Base-by-base conservation (phyloP, 805 yeast species). In the Candida arabinofermentans region DNA sequence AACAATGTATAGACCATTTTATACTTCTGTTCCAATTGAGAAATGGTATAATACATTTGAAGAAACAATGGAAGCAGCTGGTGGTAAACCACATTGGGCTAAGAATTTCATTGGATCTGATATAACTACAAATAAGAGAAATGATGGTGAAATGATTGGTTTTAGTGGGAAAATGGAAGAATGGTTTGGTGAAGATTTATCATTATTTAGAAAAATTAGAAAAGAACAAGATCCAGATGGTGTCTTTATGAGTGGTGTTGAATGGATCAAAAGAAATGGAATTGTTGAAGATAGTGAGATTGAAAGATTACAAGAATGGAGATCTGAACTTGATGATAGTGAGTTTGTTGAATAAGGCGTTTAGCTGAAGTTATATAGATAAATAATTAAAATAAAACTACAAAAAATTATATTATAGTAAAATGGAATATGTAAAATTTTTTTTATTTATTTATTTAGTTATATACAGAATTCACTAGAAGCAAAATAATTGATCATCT, bases 1-100 rank as follows among this genome's bases (percentile, higher is more conserved):
- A 7, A 91, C 98, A 1, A 86, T 91, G 80, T 91, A 90, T 64
- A 75, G 97, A 63, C 99, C 99, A n/a, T 91, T 91, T 64, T 74
- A 76, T 27, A 74, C 77, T 42, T 75, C 81, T 54, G 82, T 89
- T 9, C 82, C 85, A 34, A 79, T 88, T 27, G 79, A 77, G 35
- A 73, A 78, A 50, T 91, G 97, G 96, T 91, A 76, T 65, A 74
- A 75, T 37, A 69, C 72, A n/a, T 91, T 91, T 62, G 99, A 91
- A 64, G 75, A 77, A 40, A 76, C 87, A 2, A 70, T 90, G 72
- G 73, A 72, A 38, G 79, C 77, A 22, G 89, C 84, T 23, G 89
- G 85, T 27, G 99, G 99, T 34, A 86, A 81, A 61, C 99, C 99
- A 2, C 99, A 91, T 63, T 91, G 99, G 99, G 99, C 99, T 14